These are phyloP conservation scores for Halteria grandinella DNA, from an alignment of 73 alveolate genomes.

Conservation along the genomic window DNA sequence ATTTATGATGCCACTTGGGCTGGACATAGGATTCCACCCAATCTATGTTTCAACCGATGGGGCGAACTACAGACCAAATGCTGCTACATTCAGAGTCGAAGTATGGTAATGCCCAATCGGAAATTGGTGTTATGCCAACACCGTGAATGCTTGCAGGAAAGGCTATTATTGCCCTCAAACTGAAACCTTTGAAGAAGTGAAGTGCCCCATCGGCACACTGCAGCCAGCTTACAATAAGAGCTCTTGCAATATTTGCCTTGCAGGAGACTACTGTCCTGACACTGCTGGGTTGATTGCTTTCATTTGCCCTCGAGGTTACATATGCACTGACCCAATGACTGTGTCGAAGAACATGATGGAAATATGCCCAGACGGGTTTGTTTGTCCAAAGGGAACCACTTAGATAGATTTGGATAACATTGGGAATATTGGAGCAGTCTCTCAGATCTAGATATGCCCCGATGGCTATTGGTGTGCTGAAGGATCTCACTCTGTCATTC, in stretches of 20 bases:
- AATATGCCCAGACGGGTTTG: too few species aligned
- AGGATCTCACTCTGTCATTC: constrained; percentile 24
- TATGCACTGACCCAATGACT: constrained; percentile 33
- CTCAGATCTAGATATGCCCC: constrained; percentile 69
- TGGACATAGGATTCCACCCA: constrained; percentile 20
- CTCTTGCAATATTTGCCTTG: constrained; percentile 55
- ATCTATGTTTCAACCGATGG: constrained; percentile 36
- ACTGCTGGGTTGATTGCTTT: background rate
- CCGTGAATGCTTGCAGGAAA: constrained; percentile 61
- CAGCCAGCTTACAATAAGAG: background rate
- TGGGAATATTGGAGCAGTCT: background rate
- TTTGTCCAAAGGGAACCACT: too few species aligned
- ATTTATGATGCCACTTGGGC: constrained; percentile 36
- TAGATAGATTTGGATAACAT: too few species aligned
- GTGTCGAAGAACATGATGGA: too few species aligned
- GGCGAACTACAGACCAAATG: constrained; percentile 4
- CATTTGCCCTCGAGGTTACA: constrained; percentile 75
- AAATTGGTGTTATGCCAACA: constrained; percentile 55
- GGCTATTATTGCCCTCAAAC: constrained; percentile 73
- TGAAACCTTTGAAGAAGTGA: background rate
- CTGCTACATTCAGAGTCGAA: background rate
- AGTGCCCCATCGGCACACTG: constrained; percentile 71
- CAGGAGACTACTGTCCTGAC: constrained; percentile 71
- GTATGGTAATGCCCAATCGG: constrained; percentile 69
- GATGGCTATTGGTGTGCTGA: constrained; percentile 76